Base-by-base conservation (phyloP, 129 eudicot species). In the Lonicera japonica region DNA sequence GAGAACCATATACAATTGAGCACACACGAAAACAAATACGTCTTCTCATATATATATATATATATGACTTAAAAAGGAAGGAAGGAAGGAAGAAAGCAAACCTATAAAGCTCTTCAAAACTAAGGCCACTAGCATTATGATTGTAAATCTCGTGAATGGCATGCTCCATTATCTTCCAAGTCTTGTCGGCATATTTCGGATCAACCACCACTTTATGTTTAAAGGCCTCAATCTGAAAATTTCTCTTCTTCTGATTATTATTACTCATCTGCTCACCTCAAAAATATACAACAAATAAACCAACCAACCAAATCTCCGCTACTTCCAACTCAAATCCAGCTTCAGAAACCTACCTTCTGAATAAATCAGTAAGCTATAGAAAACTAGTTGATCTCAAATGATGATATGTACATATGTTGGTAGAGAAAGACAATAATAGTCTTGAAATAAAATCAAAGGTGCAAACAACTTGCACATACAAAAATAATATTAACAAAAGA, bases 61-160 rank as follows among this genome's bases (percentile, higher is more conserved):
- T 29, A 29, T 1, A 6, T 29, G 36, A 43, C 14, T 43, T 43
- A 43, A 43, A 43, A 43, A 43, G 5, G 16, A 43, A 14, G 50
- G 50, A 43, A 43, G 5, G 16, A 43, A 14, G 50, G 50, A 43
- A 43, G 13, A 10, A 43, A 43, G 13, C 16, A 3, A 17, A 88
- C 96, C 96, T 82, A 62, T 88, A 88, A 17, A 88, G 83, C 81
- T 88, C 94, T 71, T 84, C 94, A 36, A 88, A 88, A 58, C 89
- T 81, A 41, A 88, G 94, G 29, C 84, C 80, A 72, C 89, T 81
- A 20, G 96, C 86, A 63, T 88, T 88, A 24, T 84, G 94, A 72
- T 79, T 84, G 60, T 84, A 88, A 70, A 88, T 88, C 80, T 88
- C 89, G 15, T 74, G 78, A 65, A 84, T 88, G 5, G 96, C 94